Conservation (phyloP, 768 basidiomycete species). For the Suillus plorans region DNA sequence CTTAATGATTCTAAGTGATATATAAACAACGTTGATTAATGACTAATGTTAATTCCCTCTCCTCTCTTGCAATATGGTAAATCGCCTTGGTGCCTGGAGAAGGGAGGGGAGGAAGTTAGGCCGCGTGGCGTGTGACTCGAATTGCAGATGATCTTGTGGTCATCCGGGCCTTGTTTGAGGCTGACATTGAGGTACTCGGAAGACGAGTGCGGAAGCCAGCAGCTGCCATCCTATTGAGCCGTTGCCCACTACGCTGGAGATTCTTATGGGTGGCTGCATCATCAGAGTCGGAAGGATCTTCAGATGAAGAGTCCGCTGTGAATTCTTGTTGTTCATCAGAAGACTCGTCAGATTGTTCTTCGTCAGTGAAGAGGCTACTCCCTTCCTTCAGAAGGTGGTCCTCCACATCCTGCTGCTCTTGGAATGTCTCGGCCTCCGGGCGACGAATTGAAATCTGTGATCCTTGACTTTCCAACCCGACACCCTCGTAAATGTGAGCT, state of each 20-base stretch:
- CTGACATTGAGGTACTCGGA: background rate
- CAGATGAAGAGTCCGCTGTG: background rate
- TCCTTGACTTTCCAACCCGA: background rate
- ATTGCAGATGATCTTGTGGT: background rate
- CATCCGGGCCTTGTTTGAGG: background rate
- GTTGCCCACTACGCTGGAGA: constrained; percentile 14
- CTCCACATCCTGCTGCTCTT: constrained; percentile 26
- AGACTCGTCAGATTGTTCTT: background rate
- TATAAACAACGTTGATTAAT: background rate
- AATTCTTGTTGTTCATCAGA: background rate
- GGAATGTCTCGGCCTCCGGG: constrained; percentile 10
- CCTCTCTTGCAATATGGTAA: background rate
- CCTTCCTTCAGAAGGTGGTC: constrained; percentile 16
- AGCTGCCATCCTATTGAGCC: constrained; percentile 17
- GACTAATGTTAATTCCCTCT: background rate
- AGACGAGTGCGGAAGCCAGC: background rate
- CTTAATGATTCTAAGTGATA: background rate
- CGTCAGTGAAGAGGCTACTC: background rate
- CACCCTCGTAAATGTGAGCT: background rate
- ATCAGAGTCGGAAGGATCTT: constrained; percentile 27
- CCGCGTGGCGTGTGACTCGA: background rate
- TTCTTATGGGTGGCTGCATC: constrained; percentile 26
- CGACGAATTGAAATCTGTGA: background rate
- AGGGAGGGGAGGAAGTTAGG: background rate
- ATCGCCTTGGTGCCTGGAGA: background rate